phyloP scores from a whole-genome alignment of 352 stramenopile species.

The Pythium guiyangense region DNA sequence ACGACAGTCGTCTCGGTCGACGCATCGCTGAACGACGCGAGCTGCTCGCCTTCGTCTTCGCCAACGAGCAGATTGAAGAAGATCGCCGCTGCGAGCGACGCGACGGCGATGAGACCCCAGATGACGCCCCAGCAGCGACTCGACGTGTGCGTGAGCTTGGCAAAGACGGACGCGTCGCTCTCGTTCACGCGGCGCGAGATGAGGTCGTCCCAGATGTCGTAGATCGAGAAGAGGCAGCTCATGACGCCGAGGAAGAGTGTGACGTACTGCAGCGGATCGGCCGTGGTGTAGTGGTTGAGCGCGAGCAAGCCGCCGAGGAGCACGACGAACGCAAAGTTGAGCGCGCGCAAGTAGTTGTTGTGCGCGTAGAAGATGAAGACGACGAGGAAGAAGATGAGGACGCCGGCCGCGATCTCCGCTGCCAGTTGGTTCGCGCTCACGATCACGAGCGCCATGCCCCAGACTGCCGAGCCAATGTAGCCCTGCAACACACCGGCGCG shows the following conservation, averaged over 20 bases:
- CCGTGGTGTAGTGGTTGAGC: slow-evolving; percentile 57
- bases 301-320: slow-evolving; percentile 73
- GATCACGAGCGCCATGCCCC: slow-evolving; percentile 85
- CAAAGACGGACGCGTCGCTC: slow-evolving; percentile 77
- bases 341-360: slow-evolving; percentile 82
- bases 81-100: slow-evolving; percentile 66
- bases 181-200: slow-evolving; percentile 84
- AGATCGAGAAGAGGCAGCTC: slow-evolving; percentile 89
- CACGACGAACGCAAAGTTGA: slow-evolving; percentile 84
- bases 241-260: slow-evolving; percentile 89
- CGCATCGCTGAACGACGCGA: slow-evolving; percentile 46
- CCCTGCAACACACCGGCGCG: too few species aligned
- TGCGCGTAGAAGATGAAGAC: slow-evolving; percentile 87
- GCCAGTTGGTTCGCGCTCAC: slow-evolving; percentile 48
- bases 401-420: slow-evolving; percentile 65
- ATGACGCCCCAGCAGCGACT: slow-evolving; percentile 89
- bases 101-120: slow-evolving; percentile 77
- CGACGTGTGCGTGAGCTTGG: slow-evolving; percentile 87
- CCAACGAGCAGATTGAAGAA: slow-evolving; percentile 84
- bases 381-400: slow-evolving; percentile 86
- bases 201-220: too few species aligned
- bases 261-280: slow-evolving; percentile 76
- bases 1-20: slow-evolving; percentile 57
- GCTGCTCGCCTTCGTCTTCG: slow-evolving; percentile 38
- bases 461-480: too few species aligned